A percentile compares a stretch with the other conserved stretches of the same genome.
phyloP scores from a whole-genome alignment of 371 early-diverging fungal genomes.

The Lichtheimia ornata region DNA sequence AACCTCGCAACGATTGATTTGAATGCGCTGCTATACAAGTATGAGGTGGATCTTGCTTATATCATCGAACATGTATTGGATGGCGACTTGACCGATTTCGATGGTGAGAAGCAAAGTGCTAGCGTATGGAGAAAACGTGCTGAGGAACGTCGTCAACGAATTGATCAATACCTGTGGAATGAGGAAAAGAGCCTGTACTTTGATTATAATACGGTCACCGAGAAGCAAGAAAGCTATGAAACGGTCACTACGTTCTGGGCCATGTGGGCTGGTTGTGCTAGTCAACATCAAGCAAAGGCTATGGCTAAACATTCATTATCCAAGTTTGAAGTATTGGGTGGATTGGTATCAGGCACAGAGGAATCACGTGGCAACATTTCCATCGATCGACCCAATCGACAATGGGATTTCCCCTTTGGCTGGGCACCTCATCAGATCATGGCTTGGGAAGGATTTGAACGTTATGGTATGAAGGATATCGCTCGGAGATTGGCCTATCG shows the following conservation, averaged over 20 bases:
- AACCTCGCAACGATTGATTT: slow-evolving; percentile 87
- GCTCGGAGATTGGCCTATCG: slow-evolving; percentile 84
- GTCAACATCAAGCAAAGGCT: slow-evolving; percentile 53
- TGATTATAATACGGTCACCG: slow-evolving; percentile 53
- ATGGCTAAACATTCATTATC: slow-evolving; percentile 43
- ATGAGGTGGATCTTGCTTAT: slow-evolving; percentile 75
- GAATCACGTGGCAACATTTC: slow-evolving; percentile 71
- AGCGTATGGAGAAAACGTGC: slow-evolving; percentile 46
- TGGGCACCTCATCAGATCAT: slow-evolving; percentile 97
- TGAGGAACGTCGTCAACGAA: slow-evolving; percentile 37
- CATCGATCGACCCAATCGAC: slow-evolving; percentile 84
- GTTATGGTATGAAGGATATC: slow-evolving; percentile 72
- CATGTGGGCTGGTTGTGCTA: slow-evolving; percentile 67
- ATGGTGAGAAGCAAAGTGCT: slow-evolving; percentile 24
- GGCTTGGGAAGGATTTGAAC: slow-evolving; percentile 84
- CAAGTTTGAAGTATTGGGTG: slow-evolving; percentile 80
- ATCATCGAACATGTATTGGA: slow-evolving; percentile 37
- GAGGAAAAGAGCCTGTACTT: slow-evolving; percentile 44
- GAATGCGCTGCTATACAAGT: slow-evolving; percentile 86
- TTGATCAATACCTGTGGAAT: slow-evolving; percentile 66
- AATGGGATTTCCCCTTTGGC: slow-evolving; percentile 92
- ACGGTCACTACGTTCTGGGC: slow-evolving; percentile 70
- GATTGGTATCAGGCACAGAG: slow-evolving; percentile 83
- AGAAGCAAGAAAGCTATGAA: slow-evolving; percentile 54
- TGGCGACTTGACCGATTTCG: slow-evolving; percentile 42